Conservation (phyloP, 768 basidiomycete genomes). For the Rubroboletus pulcherrimus region DNA sequence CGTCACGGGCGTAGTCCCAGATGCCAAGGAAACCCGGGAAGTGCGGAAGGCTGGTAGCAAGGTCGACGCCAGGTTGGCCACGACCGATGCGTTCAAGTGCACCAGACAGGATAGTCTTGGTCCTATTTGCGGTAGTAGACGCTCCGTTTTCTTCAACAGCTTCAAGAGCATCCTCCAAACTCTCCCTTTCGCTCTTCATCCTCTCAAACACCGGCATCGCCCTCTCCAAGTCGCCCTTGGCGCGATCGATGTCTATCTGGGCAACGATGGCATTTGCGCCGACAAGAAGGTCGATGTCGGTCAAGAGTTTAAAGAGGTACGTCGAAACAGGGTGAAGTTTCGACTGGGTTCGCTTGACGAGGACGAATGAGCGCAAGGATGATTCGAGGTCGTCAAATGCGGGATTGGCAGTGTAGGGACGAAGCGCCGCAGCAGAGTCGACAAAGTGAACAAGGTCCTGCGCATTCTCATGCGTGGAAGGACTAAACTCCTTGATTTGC, state of each 20-base stretch:
- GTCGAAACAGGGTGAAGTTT: constrained; percentile 93
- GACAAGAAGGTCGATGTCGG: constrained; percentile 85
- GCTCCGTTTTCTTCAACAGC: constrained; percentile 72
- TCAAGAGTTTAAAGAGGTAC: constrained; percentile 85
- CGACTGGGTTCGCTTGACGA: constrained; percentile 92
- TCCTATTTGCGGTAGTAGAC: constrained; percentile 45
- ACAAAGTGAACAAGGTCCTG: constrained; percentile 97
- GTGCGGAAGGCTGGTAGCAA: constrained; percentile 54
- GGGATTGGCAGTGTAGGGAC: constrained; percentile 59
- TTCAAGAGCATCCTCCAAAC: constrained; percentile 77
- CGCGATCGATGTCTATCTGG: constrained; percentile 66
- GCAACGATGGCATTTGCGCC: constrained; percentile 87
- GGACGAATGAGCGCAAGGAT: constrained; percentile 88
- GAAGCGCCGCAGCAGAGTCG: constrained; percentile 76
- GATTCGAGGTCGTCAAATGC: constrained; percentile 88
- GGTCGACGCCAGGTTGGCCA: constrained; percentile 66
- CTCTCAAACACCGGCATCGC: constrained; percentile 82
- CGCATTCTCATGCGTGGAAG: constrained; percentile 87
- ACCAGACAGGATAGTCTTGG: constrained; percentile 54
- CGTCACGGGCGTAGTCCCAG: constrained; percentile 84
- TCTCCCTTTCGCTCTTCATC: constrained; percentile 72
- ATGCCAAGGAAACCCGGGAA: constrained; percentile 82
- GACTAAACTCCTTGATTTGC: constrained; percentile 90
- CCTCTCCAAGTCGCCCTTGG: constrained; percentile 62
- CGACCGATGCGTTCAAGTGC: constrained; percentile 76